Base-by-base conservation (phyloP, 495 filamentous ascomycete genomes). In the Hypoxylon lienhwacheense region DNA sequence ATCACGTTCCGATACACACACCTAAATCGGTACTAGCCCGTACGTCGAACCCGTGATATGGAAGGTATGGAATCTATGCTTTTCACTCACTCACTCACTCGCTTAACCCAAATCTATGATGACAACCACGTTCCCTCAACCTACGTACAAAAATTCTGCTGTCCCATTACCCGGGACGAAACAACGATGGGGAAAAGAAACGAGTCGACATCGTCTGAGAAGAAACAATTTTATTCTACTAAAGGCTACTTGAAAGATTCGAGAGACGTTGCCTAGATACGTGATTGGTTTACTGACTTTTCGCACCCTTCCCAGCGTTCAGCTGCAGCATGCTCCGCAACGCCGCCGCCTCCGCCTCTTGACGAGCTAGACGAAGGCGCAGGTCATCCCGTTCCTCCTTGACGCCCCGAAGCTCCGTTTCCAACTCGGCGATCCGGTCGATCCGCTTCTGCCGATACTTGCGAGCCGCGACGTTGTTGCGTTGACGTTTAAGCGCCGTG, bases 361-460 rank as follows among this genome's bases (percentile, higher is more conserved):
- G 68, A 59, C 80, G 77, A 34, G 83, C 84, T 32, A 85, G 73
- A 22, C 69, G 73, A 45, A 89, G 73, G 59, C 81, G 81, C 62
- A 90, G 59, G 26, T 84, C 86, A 60, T 87, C 85, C 10, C 85
- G 73, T 66, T 84, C 84, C 41, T 73, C 64, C 56, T 79, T 78
- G 17, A 86, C 67, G 35, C 76, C 74, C 43, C 81, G 79, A 45
- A 88, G 73, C 55, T 80, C 79, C 3, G 69, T 70, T 65, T 88
- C 83, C 15, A 91, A 73, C 51, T 77, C 77, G 53, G 77, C 73
- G 65, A 90, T 76, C 56, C 80, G 79, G 56, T 86, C 84, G 20
- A 88, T 77, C 34, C 85, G 81, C 51, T 81, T 83, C 70, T 88
- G 80, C 17, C 87, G 81, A 68, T 86, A 91, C 47, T 85, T 80